Percentiles rank a stretch among this genome's conserved stretches.
Conservation (phyloP, 108 stramenopile species). For the Cyclotella atomus region DNA sequence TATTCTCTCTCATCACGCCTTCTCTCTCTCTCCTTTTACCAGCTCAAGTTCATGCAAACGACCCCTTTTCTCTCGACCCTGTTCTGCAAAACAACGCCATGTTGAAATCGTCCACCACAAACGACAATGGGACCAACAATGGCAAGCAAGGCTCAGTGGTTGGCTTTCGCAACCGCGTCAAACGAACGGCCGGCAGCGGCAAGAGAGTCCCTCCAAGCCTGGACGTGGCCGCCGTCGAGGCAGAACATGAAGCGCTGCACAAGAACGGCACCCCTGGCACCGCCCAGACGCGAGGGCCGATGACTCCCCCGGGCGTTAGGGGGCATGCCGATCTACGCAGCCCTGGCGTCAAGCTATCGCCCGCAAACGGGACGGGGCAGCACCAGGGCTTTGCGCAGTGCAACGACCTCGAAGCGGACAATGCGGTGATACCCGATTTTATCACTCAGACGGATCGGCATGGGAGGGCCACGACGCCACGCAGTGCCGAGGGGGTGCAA, state of each 20-base stretch:
- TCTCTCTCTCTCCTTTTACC: too few relatives aligned
- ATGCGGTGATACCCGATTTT: slow-evolving; percentile 74
- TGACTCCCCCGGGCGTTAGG: slow-evolving; percentile 59
- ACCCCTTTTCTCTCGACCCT: too few relatives aligned
- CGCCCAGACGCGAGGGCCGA: slow-evolving; percentile 24
- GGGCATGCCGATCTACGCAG: slow-evolving; percentile 72
- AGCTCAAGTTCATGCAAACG: background rate
- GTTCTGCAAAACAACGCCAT: slow-evolving; percentile 4
- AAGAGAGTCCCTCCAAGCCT: slow-evolving; percentile 13
- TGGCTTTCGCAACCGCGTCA: slow-evolving; percentile 29
- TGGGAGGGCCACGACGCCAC: slow-evolving; percentile 80
- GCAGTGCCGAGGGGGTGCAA: slow-evolving; percentile 61
- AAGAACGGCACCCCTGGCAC: slow-evolving; percentile 21
- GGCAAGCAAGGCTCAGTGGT: slow-evolving; percentile 15
- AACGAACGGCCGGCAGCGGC: slow-evolving; percentile 8
- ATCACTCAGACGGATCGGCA: slow-evolving; percentile 88
- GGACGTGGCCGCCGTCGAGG: slow-evolving; percentile 30
- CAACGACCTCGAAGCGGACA: slow-evolving; percentile 23
- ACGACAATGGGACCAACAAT: slow-evolving; percentile 21
- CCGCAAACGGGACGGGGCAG: slow-evolving; percentile 26
- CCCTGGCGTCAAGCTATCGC: slow-evolving; percentile 77
- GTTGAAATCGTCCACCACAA: slow-evolving; percentile 3
- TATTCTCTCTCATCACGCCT: too few relatives aligned
- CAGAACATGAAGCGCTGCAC: slow-evolving; percentile 16
- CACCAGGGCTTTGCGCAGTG: background rate